A percentile compares a stretch with the other conserved stretches of the same genome.
These are phyloP conservation scores for Stentor coeruleus DNA, from an alignment of 73 alveolate species.

Conservation along the genomic window DNA sequence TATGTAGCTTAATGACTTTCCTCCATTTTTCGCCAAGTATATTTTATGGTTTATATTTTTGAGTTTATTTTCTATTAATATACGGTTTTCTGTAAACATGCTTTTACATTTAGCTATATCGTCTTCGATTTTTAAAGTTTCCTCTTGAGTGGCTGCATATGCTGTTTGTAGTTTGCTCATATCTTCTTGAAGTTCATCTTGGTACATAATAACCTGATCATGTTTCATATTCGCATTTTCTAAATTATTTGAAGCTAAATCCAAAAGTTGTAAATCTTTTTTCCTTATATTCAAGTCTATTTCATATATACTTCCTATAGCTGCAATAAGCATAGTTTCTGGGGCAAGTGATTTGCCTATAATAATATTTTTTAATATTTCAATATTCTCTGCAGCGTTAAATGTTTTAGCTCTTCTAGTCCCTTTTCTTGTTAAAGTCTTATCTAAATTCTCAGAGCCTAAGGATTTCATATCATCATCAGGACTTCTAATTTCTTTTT, in stretches of 20 bases:
- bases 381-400: not conserved
- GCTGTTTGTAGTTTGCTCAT: not conserved
- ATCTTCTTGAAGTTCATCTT: not conserved
- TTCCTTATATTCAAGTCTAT: not conserved
- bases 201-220: not conserved
- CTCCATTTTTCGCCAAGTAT: not conserved
- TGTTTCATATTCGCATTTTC: not conserved
- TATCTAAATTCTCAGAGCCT: not conserved
- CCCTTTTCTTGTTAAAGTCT: not conserved
- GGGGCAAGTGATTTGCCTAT: not conserved
- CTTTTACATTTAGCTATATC: not conserved
- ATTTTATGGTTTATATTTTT: not conserved
- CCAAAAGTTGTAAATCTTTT: not conserved
- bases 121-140: not conserved
- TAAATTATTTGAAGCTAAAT: not conserved
- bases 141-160: not conserved
- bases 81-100: not conserved
- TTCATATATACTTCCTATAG: not conserved
- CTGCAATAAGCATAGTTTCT: not conserved
- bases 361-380: no score
- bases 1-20: not conserved
- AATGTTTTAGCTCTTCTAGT: not conserved
- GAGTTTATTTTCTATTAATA: not conserved
- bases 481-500: not conserved
- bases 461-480: not conserved